Evolutionary conservation across 257 asterid species (phyloP).

Genomic region (Galeopsis tetrahit): DNA sequence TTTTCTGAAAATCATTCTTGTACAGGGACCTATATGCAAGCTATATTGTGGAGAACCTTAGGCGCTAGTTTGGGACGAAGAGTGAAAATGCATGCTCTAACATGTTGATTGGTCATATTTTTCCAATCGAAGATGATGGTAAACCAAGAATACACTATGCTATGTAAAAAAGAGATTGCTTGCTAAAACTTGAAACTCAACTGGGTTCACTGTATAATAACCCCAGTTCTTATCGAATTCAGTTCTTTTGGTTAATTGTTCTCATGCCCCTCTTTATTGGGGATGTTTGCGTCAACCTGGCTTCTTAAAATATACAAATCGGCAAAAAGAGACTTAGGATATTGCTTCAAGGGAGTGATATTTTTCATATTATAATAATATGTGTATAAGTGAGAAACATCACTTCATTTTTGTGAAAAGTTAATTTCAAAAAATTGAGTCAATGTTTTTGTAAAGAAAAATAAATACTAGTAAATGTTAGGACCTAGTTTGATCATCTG

Average conservation of each 20-base stretch:
- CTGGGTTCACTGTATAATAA: neutral
- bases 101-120: constrained; percentile 1
- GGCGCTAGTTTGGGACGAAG: constrained; percentile 55
- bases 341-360: too few species aligned
- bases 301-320: too few species aligned
- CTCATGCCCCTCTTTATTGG: neutral
- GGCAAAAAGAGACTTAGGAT: too few species aligned
- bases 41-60: constrained; percentile 71
- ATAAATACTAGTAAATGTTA: too few species aligned
- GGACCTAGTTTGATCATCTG: neutral
- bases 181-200: neutral
- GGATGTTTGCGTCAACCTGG: neutral
- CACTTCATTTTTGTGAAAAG: too few species aligned
- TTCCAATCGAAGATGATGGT: constrained; percentile 14
- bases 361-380: too few species aligned
- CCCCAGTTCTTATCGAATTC: neutral
- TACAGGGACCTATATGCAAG: constrained; percentile 78
- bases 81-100: constrained; percentile 20
- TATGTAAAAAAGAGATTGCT: constrained; percentile 31
- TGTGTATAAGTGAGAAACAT: too few species aligned
- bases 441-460: too few species aligned
- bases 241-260: neutral
- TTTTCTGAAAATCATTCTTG: constrained; percentile 16
- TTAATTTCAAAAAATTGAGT: too few species aligned
- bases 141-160: constrained; percentile 18